Evolutionary conservation across 441 rosid genomes (phyloP).

Genomic region (Jatropha podagrica): DNA sequence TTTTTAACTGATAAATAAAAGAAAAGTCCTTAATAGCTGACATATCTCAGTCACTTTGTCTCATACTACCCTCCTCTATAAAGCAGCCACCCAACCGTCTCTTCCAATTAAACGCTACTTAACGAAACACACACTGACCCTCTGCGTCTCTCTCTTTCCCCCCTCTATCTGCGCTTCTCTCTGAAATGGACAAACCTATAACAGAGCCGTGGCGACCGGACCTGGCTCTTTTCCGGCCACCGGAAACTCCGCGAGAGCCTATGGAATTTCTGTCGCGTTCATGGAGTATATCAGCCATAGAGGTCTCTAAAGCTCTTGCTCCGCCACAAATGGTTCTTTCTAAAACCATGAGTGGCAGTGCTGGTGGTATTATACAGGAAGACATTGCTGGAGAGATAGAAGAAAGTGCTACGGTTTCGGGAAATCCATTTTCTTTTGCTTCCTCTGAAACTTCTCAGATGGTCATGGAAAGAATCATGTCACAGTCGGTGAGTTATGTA

Average conservation of each 20-base stretch:
- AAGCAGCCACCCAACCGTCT: constrained; percentile 16
- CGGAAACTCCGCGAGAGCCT: constrained; percentile 85
- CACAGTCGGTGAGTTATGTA: constrained; percentile 75
- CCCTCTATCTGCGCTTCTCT: background rate
- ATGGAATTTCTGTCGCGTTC: constrained; percentile 96
- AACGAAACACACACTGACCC: background rate
- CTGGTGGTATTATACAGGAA: constrained; percentile 48
- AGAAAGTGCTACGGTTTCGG: constrained; percentile 60
- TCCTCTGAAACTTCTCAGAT: constrained; percentile 90
- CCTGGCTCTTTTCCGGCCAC: constrained; percentile 56
- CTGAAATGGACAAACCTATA: constrained; percentile 24
- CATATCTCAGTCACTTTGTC: constrained; percentile 16
- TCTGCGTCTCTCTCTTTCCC: constrained; percentile 5
- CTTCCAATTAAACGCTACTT: background rate
- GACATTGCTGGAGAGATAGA: constrained; percentile 60
- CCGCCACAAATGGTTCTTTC: constrained; percentile 52
- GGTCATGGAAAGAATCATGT: constrained; percentile 95
- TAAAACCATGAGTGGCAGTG: constrained; percentile 35
- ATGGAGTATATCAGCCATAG: constrained; percentile 86
- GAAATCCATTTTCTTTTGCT: constrained; percentile 88
- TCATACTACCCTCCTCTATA: constrained; percentile 24
- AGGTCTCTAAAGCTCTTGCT: constrained; percentile 73
- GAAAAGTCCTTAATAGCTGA: constrained; percentile 2
- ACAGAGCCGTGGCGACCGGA: constrained; percentile 56
- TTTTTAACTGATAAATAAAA: background rate